These are phyloP conservation scores for Colletotrichum godetiae DNA, from an alignment of 2,329 filamentous ascomycete genomes.

Conservation along the genomic window DNA sequence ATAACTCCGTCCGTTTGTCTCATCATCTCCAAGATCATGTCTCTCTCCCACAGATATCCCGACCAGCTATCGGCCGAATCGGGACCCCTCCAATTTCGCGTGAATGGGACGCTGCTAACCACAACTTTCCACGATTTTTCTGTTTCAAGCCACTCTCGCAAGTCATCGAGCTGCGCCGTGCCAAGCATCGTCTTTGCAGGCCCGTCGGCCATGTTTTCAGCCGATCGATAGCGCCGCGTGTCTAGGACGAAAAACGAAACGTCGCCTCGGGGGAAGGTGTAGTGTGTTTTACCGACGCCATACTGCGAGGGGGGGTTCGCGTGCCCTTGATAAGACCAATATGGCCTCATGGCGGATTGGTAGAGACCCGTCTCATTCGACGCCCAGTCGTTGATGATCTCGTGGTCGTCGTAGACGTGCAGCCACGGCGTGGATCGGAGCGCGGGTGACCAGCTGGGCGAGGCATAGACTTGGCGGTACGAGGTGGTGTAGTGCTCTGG, in stretches of 20 bases:
- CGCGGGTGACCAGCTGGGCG: slow-evolving; percentile 67
- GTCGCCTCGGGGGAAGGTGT: slow-evolving; percentile 73
- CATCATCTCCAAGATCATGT: slow-evolving; percentile 71
- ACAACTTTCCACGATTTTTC: slow-evolving; percentile 70
- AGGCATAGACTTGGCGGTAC: slow-evolving; percentile 75
- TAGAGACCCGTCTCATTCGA: slow-evolving; percentile 72
- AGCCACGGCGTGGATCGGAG: slow-evolving; percentile 70
- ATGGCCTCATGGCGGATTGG: slow-evolving; percentile 71
- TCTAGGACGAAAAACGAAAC: slow-evolving; percentile 76
- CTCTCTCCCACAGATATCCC: slow-evolving; percentile 72
- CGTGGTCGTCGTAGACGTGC: slow-evolving; percentile 78
- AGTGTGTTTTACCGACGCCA: slow-evolving; percentile 66
- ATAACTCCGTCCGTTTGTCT: slow-evolving; percentile 73
- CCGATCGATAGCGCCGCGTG: slow-evolving; percentile 67
- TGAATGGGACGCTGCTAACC: slow-evolving; percentile 74
- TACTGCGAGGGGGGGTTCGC: slow-evolving; percentile 67
- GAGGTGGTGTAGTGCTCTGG: slow-evolving; percentile 34
- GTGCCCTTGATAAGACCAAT: slow-evolving; percentile 71
- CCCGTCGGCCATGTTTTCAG: slow-evolving; percentile 53
- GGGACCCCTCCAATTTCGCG: slow-evolving; percentile 74
- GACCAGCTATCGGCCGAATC: slow-evolving; percentile 73
- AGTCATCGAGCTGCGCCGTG: slow-evolving; percentile 65
- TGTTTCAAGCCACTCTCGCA: slow-evolving; percentile 65
- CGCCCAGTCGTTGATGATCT: slow-evolving; percentile 78
- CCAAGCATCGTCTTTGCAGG: slow-evolving; percentile 68